Percentiles rank a stretch among this genome's conserved stretches.
Evolutionary conservation across 2,329 filamentous ascomycete species (phyloP).

Genomic region (Calonectria leucothoes): DNA sequence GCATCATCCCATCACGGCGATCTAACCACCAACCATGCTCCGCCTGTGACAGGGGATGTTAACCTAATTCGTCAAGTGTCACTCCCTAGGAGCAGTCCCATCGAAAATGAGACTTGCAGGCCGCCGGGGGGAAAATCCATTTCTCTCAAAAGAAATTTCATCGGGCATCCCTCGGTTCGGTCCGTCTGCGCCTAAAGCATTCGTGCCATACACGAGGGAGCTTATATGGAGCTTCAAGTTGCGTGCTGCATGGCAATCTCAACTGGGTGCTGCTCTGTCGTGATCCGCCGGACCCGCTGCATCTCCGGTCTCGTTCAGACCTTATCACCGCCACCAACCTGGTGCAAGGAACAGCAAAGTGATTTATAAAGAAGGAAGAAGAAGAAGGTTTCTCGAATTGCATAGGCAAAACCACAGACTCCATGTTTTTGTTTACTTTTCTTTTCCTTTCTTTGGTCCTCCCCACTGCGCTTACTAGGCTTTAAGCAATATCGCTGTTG

Average conservation of each 20-base stretch:
- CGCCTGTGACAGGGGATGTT: conserved; percentile 15
- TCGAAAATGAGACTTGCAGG: neutral
- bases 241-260: too few relatives aligned
- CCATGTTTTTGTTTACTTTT: neutral
- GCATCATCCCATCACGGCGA: conserved; percentile 15
- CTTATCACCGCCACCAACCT: neutral
- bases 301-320: neutral
- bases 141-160: neutral
- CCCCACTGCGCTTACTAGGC: neutral
- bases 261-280: neutral
- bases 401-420: neutral
- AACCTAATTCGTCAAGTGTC: conserved; percentile 3
- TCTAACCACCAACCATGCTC: conserved; percentile 7
- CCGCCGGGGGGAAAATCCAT: neutral
- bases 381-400: neutral
- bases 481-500: too few relatives aligned
- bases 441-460: neutral
- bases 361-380: neutral
- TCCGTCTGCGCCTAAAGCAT: neutral
- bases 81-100: neutral
- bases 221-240: neutral
- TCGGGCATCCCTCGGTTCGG: conserved; percentile 8
- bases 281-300: neutral
- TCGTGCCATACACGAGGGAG: neutral
- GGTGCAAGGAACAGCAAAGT: neutral